Base-by-base conservation (phyloP, 2,329 filamentous ascomycete genomes). In the Xylaria sp. region DNA sequence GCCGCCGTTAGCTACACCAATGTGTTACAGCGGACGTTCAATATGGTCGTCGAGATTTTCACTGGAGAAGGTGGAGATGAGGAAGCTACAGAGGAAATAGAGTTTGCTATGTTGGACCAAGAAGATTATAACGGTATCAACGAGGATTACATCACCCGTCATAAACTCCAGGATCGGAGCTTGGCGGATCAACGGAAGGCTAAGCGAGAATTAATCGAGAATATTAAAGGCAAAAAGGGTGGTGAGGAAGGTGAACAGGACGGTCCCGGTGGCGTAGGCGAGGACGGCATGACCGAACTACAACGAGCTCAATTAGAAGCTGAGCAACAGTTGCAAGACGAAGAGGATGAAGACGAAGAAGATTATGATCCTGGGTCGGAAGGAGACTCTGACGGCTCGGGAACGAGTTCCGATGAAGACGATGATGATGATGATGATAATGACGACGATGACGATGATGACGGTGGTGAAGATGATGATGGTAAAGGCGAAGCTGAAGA, bases 91-190 rank as follows among this genome's bases (percentile, higher is more conserved):
- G 87, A 90, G 70, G 90, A 92, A 75, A 80, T 91, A 25, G 90
- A 92, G 76, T 92, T 92, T 71, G 84, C 84, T 46, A 92, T 92
- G 90, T 78, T 92, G 20, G 90, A 92, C 74, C 90, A 92, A 78
- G 88, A 89, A 72, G 89, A 92, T 75, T 91, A 90, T 69, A 82
- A 80, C 4, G 87, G 85, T 25, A 91, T 92, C 70, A 88, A 91
- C 74, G 85, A 87, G 71, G 77, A 76, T n/a, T 92, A 90, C 74
- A 84, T 92, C 56, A 85, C 86, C 74, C 84, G 84, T 10, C 86
- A 91, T 72, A 83, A 86, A 0, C 82, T 92, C 32, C 88, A 91
- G 70, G 89, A 92, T 75, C 83, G 88, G 69, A 91, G 90, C 75
- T 89, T 92, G 88, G 90, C 89, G 0, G 90, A 92, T 76, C 86